Percentiles rank a stretch among this genome's conserved stretches.
phyloP scores from a whole-genome alignment of 345 rosid species.

The Linum lewisii region DNA sequence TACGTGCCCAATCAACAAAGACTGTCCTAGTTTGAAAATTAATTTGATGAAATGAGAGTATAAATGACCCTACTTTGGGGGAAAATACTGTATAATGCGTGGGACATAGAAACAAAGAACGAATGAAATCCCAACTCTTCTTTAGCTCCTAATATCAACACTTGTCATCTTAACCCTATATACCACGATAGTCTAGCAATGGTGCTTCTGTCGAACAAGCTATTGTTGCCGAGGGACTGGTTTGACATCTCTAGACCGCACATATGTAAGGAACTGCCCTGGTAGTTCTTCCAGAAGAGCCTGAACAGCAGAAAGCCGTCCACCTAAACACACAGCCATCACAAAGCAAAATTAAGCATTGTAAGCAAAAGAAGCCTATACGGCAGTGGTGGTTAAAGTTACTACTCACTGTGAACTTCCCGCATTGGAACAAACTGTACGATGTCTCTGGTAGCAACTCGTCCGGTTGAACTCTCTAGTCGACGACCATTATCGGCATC shows the following conservation, averaged over 20 bases:
- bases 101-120: no score
- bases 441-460: conserved; percentile 74
- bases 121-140: no score
- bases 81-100: no score
- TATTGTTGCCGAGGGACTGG: conserved; percentile 22
- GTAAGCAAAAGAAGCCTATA: background rate
- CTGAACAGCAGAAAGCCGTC: conserved; percentile 58
- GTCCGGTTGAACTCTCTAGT: conserved; percentile 67
- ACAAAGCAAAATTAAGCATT: background rate
- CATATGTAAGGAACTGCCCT: conserved; percentile 64
- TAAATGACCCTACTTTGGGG: no score
- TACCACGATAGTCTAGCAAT: no score
- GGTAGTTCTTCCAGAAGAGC: conserved; percentile 82
- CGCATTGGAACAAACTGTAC: conserved; percentile 85
- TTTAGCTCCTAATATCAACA: no score
- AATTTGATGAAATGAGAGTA: no score
- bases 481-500: conserved; percentile 71
- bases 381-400: background rate
- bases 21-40: no score
- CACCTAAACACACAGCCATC: conserved; percentile 28
- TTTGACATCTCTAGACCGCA: conserved; percentile 46
- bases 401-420: conserved; percentile 57
- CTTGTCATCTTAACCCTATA: no score
- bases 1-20: no score
- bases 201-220: background rate